Conservation (phyloP, 2,329 filamentous ascomycete species). For the Colletotrichum sidae region DNA sequence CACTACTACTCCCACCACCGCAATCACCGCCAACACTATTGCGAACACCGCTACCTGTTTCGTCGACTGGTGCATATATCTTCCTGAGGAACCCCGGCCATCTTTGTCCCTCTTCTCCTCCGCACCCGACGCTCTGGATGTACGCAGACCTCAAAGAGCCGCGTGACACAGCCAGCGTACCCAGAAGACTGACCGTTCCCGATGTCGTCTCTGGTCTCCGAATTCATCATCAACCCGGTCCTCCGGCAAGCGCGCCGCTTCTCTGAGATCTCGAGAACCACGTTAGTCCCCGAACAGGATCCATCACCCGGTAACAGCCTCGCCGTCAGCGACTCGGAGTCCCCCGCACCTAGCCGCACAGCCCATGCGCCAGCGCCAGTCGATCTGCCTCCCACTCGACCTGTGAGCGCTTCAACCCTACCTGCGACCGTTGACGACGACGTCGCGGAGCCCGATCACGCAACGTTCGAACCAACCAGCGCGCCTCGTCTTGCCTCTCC, state of each 20-base stretch:
- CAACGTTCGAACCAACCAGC: slow-evolving; percentile 31
- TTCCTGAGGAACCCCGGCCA: slow-evolving; percentile 16
- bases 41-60: slow-evolving; percentile 16
- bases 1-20: slow-evolving; percentile 2
- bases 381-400: slow-evolving; percentile 44
- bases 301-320: slow-evolving; percentile 40
- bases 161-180: slow-evolving; percentile 21
- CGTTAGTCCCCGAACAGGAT: slow-evolving; percentile 50
- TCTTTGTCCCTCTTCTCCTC: slow-evolving; percentile 11
- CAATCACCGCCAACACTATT: neutral
- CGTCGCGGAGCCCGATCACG: slow-evolving; percentile 9
- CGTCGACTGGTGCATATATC: slow-evolving; percentile 27
- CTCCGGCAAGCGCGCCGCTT: slow-evolving; percentile 74
- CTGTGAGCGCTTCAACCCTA: slow-evolving; percentile 49
- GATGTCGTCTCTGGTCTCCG: slow-evolving; percentile 74
- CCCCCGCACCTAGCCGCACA: slow-evolving; percentile 38
- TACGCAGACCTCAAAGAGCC: slow-evolving; percentile 21
- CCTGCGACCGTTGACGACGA: slow-evolving; percentile 41
- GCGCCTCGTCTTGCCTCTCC: slow-evolving; percentile 10
- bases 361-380: slow-evolving; percentile 39
- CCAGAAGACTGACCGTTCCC: slow-evolving; percentile 28
- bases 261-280: slow-evolving; percentile 61
- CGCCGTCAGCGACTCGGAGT: slow-evolving; percentile 44
- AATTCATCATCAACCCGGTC: slow-evolving; percentile 75
- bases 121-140: slow-evolving; percentile 25